Evolutionary conservation across 2,329 filamentous ascomycete species (phyloP).

Genomic region (Aspergillus pseudoglaucus): DNA sequence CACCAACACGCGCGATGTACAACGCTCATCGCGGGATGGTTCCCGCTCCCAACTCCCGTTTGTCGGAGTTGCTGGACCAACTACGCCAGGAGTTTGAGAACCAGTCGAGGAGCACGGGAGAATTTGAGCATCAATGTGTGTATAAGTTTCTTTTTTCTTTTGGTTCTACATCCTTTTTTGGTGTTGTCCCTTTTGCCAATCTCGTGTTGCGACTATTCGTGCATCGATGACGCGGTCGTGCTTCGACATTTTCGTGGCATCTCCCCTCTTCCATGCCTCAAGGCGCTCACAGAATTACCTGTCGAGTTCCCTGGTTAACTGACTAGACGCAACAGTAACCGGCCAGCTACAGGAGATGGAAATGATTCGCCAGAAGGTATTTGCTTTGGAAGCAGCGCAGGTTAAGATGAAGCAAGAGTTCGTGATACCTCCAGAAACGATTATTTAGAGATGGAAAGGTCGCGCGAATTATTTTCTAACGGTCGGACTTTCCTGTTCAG

Average conservation of each 20-base stretch:
- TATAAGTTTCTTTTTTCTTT: constrained; percentile 2
- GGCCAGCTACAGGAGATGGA: constrained; percentile 93
- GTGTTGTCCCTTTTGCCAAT: background rate
- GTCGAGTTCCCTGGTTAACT: constrained; percentile 7
- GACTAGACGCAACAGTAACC: constrained; percentile 55
- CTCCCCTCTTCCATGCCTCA: background rate
- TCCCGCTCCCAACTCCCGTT: constrained; percentile 61
- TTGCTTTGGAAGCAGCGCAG: constrained; percentile 84
- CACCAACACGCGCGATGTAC: constrained; percentile 59
- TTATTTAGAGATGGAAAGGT: background rate
- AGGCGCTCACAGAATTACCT: background rate
- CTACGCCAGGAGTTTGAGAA: constrained; percentile 86
- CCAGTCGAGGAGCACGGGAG: constrained; percentile 71
- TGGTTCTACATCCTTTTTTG: background rate
- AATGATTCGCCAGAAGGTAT: constrained; percentile 87
- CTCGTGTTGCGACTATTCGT: background rate
- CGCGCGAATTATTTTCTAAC: constrained; percentile 12
- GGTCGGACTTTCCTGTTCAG: constrained; percentile 41
- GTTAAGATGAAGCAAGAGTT: constrained; percentile 87
- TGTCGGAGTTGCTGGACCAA: constrained; percentile 87
- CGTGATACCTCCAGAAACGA: constrained; percentile 25
- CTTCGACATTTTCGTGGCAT: background rate
- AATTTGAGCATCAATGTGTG: constrained; percentile 73
- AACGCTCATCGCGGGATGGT: constrained; percentile 78
- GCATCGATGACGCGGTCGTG: background rate